Conservation (phyloP, 225 moss, liverwort and hornwort species). For the Neckera pumila region DNA sequence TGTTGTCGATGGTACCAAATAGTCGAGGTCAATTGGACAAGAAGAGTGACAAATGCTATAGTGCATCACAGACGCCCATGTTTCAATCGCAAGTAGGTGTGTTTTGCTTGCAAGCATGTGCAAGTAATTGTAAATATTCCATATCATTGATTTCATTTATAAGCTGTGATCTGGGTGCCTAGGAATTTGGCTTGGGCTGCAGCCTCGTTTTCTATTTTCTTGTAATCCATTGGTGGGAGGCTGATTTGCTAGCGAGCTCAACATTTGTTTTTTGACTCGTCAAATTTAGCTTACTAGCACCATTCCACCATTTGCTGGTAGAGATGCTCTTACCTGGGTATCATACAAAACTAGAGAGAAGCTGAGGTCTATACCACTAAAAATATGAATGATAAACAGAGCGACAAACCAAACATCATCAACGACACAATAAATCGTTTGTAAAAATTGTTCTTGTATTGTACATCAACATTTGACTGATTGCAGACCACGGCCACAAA, state of each 20-base stretch:
- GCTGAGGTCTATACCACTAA: neutral
- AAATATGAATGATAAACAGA: neutral
- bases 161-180: rapidly evolving
- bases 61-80: too few species aligned
- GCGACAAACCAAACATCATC: neutral
- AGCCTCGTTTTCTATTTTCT: too few species aligned
- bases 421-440: neutral
- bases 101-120: too few species aligned
- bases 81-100: too few species aligned
- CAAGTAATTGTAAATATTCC: too few species aligned
- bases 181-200: too few species aligned
- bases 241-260: rapidly evolving
- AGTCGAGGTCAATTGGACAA: rapidly evolving
- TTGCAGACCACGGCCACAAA: neutral
- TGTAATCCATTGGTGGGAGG: rapidly evolving
- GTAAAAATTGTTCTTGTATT: neutral
- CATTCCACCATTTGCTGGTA: too few species aligned
- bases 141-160: too few species aligned
- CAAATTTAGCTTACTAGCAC: too few species aligned
- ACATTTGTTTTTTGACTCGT: too few species aligned
- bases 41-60: too few species aligned
- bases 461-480: neutral
- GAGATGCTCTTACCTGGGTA: neutral
- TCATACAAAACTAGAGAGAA: neutral
- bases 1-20: rapidly evolving